phyloP scores from a whole-genome alignment of 768 basidiomycete genomes.

The Pleurotus pulmonarius region DNA sequence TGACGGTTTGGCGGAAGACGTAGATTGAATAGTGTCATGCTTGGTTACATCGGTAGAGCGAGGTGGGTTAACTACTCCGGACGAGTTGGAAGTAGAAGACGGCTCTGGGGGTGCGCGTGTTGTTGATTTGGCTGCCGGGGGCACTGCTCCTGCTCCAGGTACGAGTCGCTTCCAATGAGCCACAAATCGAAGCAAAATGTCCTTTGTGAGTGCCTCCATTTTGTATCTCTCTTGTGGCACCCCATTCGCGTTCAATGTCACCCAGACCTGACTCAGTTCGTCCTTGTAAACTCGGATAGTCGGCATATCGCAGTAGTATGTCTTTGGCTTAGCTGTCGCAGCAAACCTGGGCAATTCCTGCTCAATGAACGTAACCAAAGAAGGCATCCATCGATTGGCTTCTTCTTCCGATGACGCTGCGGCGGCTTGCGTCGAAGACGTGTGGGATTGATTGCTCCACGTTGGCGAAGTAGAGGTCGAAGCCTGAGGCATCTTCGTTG shows the following conservation, averaged over 20 bases:
- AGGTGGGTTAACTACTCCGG: background rate
- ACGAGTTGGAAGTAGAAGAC: background rate
- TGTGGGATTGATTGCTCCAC: too few relatives aligned
- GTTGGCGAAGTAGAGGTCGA: too few relatives aligned
- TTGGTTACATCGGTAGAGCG: too few relatives aligned
- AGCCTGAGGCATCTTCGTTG: too few relatives aligned
- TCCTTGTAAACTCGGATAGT: slow-evolving; percentile 3
- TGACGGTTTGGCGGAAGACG: too few relatives aligned
- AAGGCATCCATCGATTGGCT: background rate
- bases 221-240: background rate
- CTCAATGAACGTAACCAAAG: background rate
- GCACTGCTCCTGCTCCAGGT: too few relatives aligned
- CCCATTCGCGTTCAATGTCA: background rate
- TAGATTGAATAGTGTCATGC: too few relatives aligned
- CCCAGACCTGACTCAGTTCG: background rate
- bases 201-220: background rate
- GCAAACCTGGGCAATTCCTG: background rate
- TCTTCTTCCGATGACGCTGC: too few relatives aligned
- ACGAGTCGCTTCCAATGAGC: background rate
- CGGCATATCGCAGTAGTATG: background rate
- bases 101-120: background rate
- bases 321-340: background rate
- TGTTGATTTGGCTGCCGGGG: background rate
- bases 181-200: background rate
- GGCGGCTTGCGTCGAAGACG: too few relatives aligned